These are phyloP conservation scores for Mycena albidolilacea DNA, from an alignment of 768 basidiomycete species.

Conservation along the genomic window DNA sequence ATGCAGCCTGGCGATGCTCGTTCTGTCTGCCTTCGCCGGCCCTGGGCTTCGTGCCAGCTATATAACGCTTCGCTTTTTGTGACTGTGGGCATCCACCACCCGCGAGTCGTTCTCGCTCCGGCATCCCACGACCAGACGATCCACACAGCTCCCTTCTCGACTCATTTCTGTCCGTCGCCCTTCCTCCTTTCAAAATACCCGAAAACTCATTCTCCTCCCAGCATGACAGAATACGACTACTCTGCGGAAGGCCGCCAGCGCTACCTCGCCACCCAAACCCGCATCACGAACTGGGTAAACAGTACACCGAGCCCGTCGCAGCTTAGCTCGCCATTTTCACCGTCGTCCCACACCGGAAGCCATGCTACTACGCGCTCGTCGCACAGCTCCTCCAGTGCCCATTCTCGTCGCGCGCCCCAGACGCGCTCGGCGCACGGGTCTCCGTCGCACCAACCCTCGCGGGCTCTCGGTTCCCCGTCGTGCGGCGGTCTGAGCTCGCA, in stretches of 20 bases:
- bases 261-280: neutral
- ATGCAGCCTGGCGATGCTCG: neutral
- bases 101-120: neutral
- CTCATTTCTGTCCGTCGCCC: neutral
- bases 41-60: too few relatives aligned
- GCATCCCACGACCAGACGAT: neutral
- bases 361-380: neutral
- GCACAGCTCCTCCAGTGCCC: neutral
- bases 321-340: neutral
- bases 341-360: neutral
- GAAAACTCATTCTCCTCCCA: neutral
- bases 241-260: neutral
- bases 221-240: neutral
- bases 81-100: too few relatives aligned
- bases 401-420: neutral
- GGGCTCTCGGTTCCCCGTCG: neutral
- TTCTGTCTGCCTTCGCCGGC: too few relatives aligned
- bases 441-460: neutral
- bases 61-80: too few relatives aligned
- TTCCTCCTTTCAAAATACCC: neutral
- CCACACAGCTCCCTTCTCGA: neutral
- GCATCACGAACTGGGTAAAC: neutral
- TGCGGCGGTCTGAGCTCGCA: neutral
- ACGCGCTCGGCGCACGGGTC: neutral
- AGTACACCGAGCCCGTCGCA: neutral